Evolutionary conservation across 176 grass and related monocot species (phyloP).

Genomic region (Areca catechu): DNA sequence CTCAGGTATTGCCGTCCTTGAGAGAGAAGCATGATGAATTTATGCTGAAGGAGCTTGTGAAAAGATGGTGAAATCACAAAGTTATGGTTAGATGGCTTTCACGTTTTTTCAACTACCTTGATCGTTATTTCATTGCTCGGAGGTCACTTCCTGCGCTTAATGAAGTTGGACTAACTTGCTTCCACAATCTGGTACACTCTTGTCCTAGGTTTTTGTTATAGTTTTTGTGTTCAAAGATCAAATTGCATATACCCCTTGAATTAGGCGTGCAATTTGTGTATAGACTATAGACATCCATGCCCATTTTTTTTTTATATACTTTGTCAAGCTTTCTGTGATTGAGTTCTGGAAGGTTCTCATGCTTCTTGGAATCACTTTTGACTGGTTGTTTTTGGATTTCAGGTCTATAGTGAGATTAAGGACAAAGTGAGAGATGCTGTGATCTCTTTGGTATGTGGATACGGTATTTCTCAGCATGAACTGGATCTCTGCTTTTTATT

Average conservation of each 20-base stretch:
- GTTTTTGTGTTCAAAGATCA: too few species aligned
- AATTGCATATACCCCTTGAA: too few species aligned
- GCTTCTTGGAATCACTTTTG: too few species aligned
- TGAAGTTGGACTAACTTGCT: conserved; percentile 72
- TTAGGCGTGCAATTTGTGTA: not conserved
- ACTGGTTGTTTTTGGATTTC: conserved; percentile 2
- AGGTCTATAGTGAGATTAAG: conserved; percentile 93
- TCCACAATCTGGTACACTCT: conserved; percentile 51
- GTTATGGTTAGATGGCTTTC: conserved; percentile 90
- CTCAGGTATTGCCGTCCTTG: conserved; percentile 77
- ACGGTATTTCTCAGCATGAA: not conserved
- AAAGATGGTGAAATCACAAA: conserved; percentile 91
- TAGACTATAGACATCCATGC: too few species aligned
- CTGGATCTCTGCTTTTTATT: not conserved
- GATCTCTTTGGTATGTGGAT: conserved; percentile 57
- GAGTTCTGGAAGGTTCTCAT: too few species aligned
- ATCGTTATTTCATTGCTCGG: conserved; percentile 76
- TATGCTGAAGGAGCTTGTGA: conserved; percentile 79
- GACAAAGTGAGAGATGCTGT: conserved; percentile 72
- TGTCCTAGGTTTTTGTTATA: not conserved
- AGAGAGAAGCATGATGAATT: conserved; percentile 85
- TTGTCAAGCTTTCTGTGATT: not conserved
- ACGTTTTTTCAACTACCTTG: conserved; percentile 84
- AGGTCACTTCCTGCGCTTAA: conserved; percentile 57
- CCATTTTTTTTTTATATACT: not conserved